Conservation (phyloP, 78 protist genomes). For the Polysphondylium violaceum region DNA sequence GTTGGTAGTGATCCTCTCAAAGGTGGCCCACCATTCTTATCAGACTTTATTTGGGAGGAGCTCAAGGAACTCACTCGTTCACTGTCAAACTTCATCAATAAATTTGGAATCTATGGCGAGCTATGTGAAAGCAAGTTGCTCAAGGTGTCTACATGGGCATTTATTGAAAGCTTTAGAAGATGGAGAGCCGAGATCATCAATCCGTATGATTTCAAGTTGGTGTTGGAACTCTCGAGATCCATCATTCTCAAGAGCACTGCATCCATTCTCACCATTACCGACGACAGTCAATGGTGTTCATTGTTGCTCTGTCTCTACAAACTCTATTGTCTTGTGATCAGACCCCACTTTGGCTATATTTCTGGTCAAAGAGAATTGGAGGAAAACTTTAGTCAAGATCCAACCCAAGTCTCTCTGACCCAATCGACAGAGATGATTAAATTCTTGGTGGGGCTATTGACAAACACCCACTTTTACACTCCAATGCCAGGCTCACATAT, state of each 20-base stretch:
- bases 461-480: not conserved
- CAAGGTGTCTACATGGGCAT: conserved; percentile 46
- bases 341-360: conserved; percentile 78
- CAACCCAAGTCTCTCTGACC: conserved; percentile 66
- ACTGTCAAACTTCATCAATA: conserved; percentile 54
- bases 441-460: conserved; percentile 38
- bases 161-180: conserved; percentile 57
- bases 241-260: conserved; percentile 54
- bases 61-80: conserved; percentile 23
- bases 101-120: conserved; percentile 6
- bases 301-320: conserved; percentile 64
- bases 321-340: conserved; percentile 55
- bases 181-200: conserved; percentile 70
- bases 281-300: conserved; percentile 67
- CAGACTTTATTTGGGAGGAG: conserved; percentile 68
- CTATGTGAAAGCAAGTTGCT: conserved; percentile 16
- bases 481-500: conserved; percentile 67
- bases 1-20: conserved; percentile 20
- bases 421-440: conserved; percentile 76
- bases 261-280: conserved; percentile 56
- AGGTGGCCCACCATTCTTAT: conserved; percentile 50
- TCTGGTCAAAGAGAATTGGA: conserved; percentile 70
- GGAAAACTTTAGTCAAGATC: conserved; percentile 74
- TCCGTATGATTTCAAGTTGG: conserved; percentile 70
- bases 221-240: conserved; percentile 45